These are phyloP conservation scores for Vigna unguiculata DNA, from an alignment of 306 rosid genomes.

Conservation along the genomic window DNA sequence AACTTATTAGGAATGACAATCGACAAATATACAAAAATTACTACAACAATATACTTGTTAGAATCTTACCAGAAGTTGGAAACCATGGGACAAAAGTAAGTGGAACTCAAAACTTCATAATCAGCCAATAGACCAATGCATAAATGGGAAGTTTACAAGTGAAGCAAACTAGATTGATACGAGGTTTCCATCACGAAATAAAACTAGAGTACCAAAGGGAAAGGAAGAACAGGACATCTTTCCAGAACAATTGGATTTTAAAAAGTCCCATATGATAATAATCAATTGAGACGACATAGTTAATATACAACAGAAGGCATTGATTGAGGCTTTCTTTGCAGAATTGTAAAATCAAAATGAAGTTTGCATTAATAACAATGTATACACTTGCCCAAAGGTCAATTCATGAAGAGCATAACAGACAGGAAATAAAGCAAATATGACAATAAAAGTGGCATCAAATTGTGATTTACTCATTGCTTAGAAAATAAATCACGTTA, in stretches of 20 bases:
- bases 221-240: neutral
- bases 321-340: neutral
- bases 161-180: neutral
- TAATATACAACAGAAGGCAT: neutral
- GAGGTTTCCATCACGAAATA: conserved; percentile 8
- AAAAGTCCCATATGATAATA: neutral
- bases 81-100: neutral
- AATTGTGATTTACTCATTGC: conserved; percentile 16
- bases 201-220: neutral
- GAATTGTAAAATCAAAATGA: conserved; percentile 5
- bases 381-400: neutral
- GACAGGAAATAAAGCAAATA: neutral
- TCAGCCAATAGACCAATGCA: conserved; percentile 7
- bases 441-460: conserved; percentile 24
- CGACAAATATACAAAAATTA: neutral
- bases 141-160: neutral
- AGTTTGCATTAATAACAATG: neutral
- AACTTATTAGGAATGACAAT: neutral
- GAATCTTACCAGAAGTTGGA: conserved; percentile 8
- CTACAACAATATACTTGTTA: neutral
- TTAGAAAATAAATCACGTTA: neutral
- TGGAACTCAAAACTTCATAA: neutral
- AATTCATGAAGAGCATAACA: conserved; percentile 23
- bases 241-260: neutral
- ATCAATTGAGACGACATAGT: neutral